Evolutionary conservation across 2,329 filamentous ascomycete species (phyloP), one percentile per base, ranked within the genome.

Genomic region (Torrubiellomyces zombiae): DNA sequence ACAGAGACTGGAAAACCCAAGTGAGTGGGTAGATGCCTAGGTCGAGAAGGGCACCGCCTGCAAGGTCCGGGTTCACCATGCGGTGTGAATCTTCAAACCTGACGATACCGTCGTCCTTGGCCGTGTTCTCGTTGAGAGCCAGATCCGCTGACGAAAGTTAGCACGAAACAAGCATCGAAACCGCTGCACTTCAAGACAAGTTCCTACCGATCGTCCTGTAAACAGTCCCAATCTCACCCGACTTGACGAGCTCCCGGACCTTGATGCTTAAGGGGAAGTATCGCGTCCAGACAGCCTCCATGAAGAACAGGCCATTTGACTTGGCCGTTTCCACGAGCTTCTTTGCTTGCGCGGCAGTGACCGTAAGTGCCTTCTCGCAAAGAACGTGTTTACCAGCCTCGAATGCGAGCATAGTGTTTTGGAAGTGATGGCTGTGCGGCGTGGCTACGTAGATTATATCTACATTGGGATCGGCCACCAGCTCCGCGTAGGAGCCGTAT

Each of bases 391-490:
- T 93, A 41, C 80, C 78, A 6, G 77, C 78, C 36, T 80, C 67
- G 19, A 93, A 61, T 21, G 74, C 77, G n/a, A 91, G 65, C 68
- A 83, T 80, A 34, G 71, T 67, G 53, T 93, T 86, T 49, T 91
- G 81, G 57, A 85, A 92, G 57, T 93, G 83, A 50, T 92, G 83
- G 39, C 78, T 85, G 56, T 92, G 83, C 10, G 83, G 83, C 4
- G 83, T 92, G 14, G 81, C 82, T 28, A 93, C 69, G 50, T 92
- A 93, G 53, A 93, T 55, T 38, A 91, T 79, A 48, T 92, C 79
- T 36, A 92, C 67, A 39, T 80, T 66, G 6, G 75, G 57, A 45
- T 92, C 80, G 25, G 67, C 64, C 14, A 86, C 81, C 15, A 93
- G 66, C 45, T 83, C 78, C 32, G 73, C 63, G 51, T 93, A 93